phyloP scores from a whole-genome alignment of 1,284 basidiomycete species.

The Microbotryum silenes-acaulis region DNA sequence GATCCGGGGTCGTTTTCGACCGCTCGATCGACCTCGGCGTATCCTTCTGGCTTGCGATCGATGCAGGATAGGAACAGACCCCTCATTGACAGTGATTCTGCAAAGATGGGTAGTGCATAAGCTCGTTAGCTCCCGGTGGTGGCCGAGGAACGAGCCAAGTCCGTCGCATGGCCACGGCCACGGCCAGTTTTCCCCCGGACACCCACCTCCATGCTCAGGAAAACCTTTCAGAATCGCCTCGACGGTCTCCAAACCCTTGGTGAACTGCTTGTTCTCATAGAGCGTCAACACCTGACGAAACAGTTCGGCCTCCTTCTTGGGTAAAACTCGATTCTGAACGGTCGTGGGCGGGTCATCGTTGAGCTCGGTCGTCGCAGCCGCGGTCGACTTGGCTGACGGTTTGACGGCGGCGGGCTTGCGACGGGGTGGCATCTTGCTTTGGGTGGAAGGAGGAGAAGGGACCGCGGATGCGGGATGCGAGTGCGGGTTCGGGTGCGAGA shows the following conservation, averaged over 20 bases:
- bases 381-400: not conserved
- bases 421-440: constrained; percentile 12
- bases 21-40: constrained; percentile 79
- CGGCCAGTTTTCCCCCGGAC: not conserved
- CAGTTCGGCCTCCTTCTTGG: constrained; percentile 73
- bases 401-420: constrained; percentile 3
- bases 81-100: constrained; percentile 91
- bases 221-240: constrained; percentile 92
- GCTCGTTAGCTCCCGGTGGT: too few relatives aligned
- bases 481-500: too few relatives aligned
- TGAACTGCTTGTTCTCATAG: constrained; percentile 85
- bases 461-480: not conserved
- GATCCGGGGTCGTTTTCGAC: constrained; percentile 80
- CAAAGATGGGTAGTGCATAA: constrained; percentile 1
- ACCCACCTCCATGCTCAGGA: constrained; percentile 85
- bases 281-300: constrained; percentile 74
- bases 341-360: not conserved
- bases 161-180: too few relatives aligned
- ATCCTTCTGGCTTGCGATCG: constrained; percentile 72
- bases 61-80: constrained; percentile 78
- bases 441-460: not conserved
- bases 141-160: too few relatives aligned
- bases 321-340: constrained; percentile 44
- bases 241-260: constrained; percentile 82
- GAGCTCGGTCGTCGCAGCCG: not conserved